Evolutionary conservation across 306 rosid genomes (phyloP), one percentile per base, ranked within the genome.

Genomic region (Parietaria judaica): DNA sequence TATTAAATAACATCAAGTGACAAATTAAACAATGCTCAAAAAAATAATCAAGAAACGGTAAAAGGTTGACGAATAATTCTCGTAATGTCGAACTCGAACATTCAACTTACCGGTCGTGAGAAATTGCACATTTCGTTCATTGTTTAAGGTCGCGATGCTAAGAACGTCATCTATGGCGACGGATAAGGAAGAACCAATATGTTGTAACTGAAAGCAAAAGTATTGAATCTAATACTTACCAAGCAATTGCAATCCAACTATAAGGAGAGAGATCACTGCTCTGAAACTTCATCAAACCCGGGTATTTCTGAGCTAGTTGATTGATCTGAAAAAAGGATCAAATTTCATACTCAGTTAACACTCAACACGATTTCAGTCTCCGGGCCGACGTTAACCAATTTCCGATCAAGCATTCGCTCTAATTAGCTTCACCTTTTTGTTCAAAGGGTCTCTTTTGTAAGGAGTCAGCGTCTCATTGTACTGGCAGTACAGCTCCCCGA

Each of bases 231-330:
- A 47, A 12, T 4, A 65, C 70, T 43, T 64, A 71, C 75, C 75
- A 71, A 58, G 75, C 70, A 38, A 71, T 54, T 16, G 66, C 69
- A 10, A 71, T 64, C 75, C 75, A 71, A 59, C 75, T 71, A 44
- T 35, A 58, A 35, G 66, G 70, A 64, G 70, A 64, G 54, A 64
- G 61, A 46, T 71, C 61, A 47, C 49, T 7, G 70, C 65, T 71
- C 6, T 57, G 37, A 52, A 64, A 65, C 54, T 51, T 58, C 55
- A 44, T 8, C 31, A 71, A 15, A 35, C 49, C 70, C 50, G 70
- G 75, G 58, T 71, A 50, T 35, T 13, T 12, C 60, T 64, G 11
- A 4, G 75, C 66, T 58, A 71, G 59, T 58, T 64, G 58, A 57
- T 58, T 58, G 54, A 64, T 50, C 70, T 71, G 75, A 63, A 41